phyloP scores from a whole-genome alignment of 371 early-diverging fungal genomes.

The Coemansia sp. region DNA sequence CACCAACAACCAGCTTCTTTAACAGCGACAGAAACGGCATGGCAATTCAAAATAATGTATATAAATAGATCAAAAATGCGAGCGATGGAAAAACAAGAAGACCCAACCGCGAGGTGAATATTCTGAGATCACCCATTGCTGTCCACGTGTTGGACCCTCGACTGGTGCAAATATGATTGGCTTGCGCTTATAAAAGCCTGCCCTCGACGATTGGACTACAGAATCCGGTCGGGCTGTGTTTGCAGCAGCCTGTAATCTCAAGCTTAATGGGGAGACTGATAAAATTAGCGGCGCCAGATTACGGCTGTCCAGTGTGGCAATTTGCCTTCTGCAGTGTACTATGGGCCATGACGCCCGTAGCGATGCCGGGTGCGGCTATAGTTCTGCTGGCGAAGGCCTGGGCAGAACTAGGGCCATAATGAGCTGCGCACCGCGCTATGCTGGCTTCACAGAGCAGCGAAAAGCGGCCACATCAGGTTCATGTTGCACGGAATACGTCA shows the following conservation, averaged over 20 bases:
- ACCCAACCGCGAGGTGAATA: background rate
- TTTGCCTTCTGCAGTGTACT: background rate
- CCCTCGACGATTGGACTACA: background rate
- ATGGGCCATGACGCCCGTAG: background rate
- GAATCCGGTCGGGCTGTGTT: background rate
- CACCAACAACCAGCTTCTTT: constrained; percentile 11
- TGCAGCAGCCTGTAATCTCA: background rate
- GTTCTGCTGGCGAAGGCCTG: constrained; percentile 48
- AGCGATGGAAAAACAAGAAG: background rate
- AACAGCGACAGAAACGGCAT: constrained; percentile 18
- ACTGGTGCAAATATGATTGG: background rate
- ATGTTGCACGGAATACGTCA: background rate
- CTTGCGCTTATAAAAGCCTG: background rate
- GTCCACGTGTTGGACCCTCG: background rate
- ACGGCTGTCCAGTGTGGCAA: background rate
- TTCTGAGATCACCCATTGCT: background rate
- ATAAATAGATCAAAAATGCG: background rate
- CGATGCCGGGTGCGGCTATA: constrained; percentile 30
- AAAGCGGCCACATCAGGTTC: constrained; percentile 39
- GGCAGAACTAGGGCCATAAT: constrained; percentile 46
- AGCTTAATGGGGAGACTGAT: background rate
- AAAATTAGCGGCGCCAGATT: background rate
- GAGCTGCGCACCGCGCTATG: constrained; percentile 48
- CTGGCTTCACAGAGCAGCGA: constrained; percentile 54
- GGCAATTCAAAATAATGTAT: background rate